Evolutionary conservation across 2,329 filamentous ascomycete species (phyloP).

Genomic region (Ophiostoma angusticollis): DNA sequence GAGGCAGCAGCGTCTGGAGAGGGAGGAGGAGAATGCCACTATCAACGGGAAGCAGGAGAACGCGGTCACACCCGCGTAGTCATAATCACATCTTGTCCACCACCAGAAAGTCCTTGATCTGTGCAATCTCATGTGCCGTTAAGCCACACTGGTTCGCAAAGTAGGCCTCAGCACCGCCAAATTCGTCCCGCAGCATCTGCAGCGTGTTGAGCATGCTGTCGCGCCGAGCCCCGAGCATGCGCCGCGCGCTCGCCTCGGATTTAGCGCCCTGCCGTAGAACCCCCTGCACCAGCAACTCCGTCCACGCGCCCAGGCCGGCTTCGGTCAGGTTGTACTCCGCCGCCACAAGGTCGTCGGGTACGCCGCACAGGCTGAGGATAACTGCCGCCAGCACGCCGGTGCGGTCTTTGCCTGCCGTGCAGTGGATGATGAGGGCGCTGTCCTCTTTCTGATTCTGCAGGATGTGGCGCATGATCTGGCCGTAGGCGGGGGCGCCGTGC

Average conservation of each 20-base stretch:
- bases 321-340: conserved; percentile 58
- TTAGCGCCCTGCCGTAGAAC: conserved; percentile 35
- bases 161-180: conserved; percentile 53
- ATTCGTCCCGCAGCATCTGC: conserved; percentile 42
- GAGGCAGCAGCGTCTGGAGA: conserved; percentile 16
- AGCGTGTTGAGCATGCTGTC: conserved; percentile 37
- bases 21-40: conserved; percentile 1
- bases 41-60: no score
- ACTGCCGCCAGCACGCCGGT: conserved; percentile 60
- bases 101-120: conserved; percentile 1
- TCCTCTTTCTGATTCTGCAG: conserved; percentile 23
- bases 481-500: conserved; percentile 35
- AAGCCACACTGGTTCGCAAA: conserved; percentile 46
- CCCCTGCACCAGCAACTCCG: conserved; percentile 36
- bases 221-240: conserved; percentile 33
- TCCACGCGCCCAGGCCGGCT: conserved; percentile 41
- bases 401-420: conserved; percentile 65
- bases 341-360: conserved; percentile 45
- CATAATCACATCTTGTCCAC: not conserved
- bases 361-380: conserved; percentile 49
- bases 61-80: no score
- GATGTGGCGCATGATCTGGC: conserved; percentile 31
- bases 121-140: conserved; percentile 26
- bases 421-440: conserved; percentile 37
- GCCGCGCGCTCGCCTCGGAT: conserved; percentile 30